Conservation (phyloP, 192 early-diverging fungal genomes). For the Backusella tarrabulga region DNA sequence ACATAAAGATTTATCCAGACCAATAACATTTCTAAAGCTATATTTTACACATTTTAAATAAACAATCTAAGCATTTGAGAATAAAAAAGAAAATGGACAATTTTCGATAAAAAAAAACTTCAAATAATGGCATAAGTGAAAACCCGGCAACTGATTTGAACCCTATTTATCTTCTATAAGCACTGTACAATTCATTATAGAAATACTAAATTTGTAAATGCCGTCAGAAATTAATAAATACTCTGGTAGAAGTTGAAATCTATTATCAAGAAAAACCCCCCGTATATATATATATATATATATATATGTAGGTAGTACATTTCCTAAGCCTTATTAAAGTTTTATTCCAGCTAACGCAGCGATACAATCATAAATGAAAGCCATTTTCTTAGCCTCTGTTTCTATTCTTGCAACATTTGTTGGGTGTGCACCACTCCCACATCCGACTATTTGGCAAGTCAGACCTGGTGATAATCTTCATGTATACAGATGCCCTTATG, state of each 20-base stretch:
- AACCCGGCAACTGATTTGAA: neutral
- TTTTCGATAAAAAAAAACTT: no score
- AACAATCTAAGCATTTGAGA: neutral
- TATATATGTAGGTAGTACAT: neutral
- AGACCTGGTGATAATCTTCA: neutral
- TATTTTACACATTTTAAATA: neutral
- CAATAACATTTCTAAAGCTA: neutral
- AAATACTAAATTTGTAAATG: neutral
- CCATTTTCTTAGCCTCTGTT: neutral
- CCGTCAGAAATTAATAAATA: neutral
- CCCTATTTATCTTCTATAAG: neutral
- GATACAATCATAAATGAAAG: neutral
- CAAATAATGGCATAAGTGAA: neutral
- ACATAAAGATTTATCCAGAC: neutral
- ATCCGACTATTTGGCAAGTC: neutral
- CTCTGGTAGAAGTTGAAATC: neutral
- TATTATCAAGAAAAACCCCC: neutral
- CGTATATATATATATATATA: no score
- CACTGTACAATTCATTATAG: neutral
- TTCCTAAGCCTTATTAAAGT: neutral
- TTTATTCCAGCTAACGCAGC: neutral
- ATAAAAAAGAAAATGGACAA: neutral
- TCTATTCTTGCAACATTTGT: neutral
- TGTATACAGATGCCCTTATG: neutral
- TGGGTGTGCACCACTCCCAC: neutral